Evolutionary conservation across 768 basidiomycete genomes (phyloP), one percentile per base, ranked within the genome.

Genomic region (Zangia roseola): DNA sequence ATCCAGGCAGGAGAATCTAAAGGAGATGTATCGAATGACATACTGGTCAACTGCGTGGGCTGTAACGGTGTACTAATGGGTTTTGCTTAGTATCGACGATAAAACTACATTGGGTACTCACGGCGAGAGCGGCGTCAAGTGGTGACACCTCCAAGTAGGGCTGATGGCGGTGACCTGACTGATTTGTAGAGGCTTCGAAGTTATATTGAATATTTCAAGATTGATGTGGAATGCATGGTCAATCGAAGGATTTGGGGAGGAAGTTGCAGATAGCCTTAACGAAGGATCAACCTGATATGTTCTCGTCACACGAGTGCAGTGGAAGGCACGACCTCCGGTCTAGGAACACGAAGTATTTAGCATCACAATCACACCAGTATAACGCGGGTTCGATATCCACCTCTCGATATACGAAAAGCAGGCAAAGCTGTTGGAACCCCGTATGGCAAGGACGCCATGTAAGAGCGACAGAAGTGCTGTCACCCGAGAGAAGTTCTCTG

Each of bases 361-460:
- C 17, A 43, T 20, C 28, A 41, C 24, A 37, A n/a, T n/a, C 14
- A 41, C 24, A 37, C 10, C 7, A 23, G 28, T 20, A 17, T 16
- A 16, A 31, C 16, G 43, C 12, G 23, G 20, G n/a, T 20, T 28
- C 24, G 16, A 13, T 12, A 42, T 65, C 53, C 58, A 82, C 84
- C 69, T 83, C 78, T 56, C 85, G 78, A 69, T 82, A 90, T 0
- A 82, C 75, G 62, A 92, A 79, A 13, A 93, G 66, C 8, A 89
- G 56, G 45, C 71, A 74, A 10, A 92, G 69, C 39, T 82, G 77
- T 31, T 76, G 74, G 34, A 70, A 69, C 21, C 79, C 82, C 6
- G 68, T 47, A 0, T 62, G 57, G 42, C 77, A 72, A 5, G 80
- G 80, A 53, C 85, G 81, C 41, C 85, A 57, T 4, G 76, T 63